Evolutionary conservation across 176 grass and related monocot species (phyloP), one percentile per base, ranked within the genome.

Genomic region (Pontederia paniculata): DNA sequence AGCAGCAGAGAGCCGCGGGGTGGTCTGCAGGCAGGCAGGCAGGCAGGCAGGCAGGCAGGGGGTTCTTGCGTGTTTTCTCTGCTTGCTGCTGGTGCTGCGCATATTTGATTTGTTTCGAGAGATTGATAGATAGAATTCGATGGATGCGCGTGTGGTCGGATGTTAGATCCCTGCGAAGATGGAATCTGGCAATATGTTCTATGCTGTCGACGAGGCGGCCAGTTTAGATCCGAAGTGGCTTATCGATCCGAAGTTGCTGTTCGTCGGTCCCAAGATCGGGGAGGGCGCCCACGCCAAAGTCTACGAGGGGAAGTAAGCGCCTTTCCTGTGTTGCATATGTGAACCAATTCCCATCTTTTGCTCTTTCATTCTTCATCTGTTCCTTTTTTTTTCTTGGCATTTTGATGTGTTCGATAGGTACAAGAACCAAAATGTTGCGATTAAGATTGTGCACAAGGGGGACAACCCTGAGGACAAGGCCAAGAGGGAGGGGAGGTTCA

Each of bases 221-320:
- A 70, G 63, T 68, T 82, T 95, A 44, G 89, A 89, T 62, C 78
- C 58, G 66, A 91, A 91, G 78, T 80, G 89, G 78, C 80, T 98
- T 16, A 82, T 98, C 61, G 93, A 98, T 76, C 93, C 93, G n/a
- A 82, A 68, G 51, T 74, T 70, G 70, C 55, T 98, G 50, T 98
- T 88, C 69, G 74, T 98, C 53, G 80, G 80, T 47, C 76, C 84
- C 57, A 91, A 85, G 72, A 91, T 98, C 43, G 93, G 93, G 68
- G 93, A 98, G 78, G 93, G 93, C 31, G 93, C 93, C 70, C 93
- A 98, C 37, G 93, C 85, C 9, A 98, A 91, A 61, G 93, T 98
- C 80, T 98, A 98, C 47, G 85, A 85, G 81, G 93, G 93, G 19
- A 98, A 91, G 93, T 98, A 81, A 79, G 93, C 71, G 5, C 61